phyloP scores from a whole-genome alignment of 1,284 basidiomycete species.

The Sporisorium graminicola region DNA sequence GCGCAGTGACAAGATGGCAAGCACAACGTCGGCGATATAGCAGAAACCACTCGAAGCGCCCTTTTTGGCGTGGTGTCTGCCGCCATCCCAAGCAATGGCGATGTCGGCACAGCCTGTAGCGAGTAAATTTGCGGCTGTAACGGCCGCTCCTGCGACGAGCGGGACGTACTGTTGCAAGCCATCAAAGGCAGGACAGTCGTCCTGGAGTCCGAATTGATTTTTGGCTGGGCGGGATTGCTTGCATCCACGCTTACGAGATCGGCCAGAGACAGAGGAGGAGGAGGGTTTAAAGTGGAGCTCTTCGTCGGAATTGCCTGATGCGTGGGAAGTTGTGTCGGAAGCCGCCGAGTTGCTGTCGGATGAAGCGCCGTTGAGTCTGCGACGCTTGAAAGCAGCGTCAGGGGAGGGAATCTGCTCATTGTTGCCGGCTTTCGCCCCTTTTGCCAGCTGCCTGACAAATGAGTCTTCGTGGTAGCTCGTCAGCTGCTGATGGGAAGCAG shows the following conservation, averaged over 20 bases:
- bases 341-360: constrained; percentile 4
- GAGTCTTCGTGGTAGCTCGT: constrained; percentile 30
- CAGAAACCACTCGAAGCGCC: constrained; percentile 78
- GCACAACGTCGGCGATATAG: constrained; percentile 89
- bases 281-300: constrained; percentile 18
- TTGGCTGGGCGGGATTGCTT: constrained; percentile 45
- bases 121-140: constrained; percentile 79
- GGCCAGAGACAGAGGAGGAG: constrained; percentile 14
- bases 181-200: constrained; percentile 84
- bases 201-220: constrained; percentile 76
- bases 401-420: neutral
- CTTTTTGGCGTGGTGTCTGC: constrained; percentile 70
- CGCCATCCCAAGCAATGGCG: constrained; percentile 86
- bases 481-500: constrained; percentile 27
- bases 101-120: constrained; percentile 75
- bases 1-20: constrained; percentile 72
- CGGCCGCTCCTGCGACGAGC: constrained; percentile 81
- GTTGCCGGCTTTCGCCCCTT: constrained; percentile 2
- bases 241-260: constrained; percentile 9
- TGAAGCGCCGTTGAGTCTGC: constrained; percentile 1
- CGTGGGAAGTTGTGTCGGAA: constrained; percentile 4
- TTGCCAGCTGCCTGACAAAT: constrained; percentile 32
- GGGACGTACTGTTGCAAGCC: constrained; percentile 79
- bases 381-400: constrained; percentile 7
- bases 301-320: neutral